Evolutionary conservation across 352 stramenopile genomes (phyloP).

Genomic region (Globisporangium lucens): DNA sequence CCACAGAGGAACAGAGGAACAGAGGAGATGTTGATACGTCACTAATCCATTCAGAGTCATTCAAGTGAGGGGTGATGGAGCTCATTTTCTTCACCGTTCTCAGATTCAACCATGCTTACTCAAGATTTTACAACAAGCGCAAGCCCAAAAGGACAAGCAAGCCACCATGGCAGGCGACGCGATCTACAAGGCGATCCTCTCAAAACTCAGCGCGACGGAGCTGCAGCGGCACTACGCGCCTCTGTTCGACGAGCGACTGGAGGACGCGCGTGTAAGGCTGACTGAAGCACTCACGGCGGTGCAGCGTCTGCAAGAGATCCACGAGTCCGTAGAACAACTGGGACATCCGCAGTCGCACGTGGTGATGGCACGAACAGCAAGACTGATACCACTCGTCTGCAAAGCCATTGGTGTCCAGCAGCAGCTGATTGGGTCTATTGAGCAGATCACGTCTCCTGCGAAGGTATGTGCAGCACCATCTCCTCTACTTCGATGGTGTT

Average conservation of each 20-base stretch:
- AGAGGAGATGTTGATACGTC: too few species aligned
- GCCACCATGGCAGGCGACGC: too few species aligned
- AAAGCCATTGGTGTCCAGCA: neutral
- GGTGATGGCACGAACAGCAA: neutral
- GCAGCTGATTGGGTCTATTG: neutral
- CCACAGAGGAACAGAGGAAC: too few species aligned
- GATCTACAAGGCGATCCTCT: neutral
- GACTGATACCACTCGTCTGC: neutral
- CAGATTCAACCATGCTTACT: too few species aligned
- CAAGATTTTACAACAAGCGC: too few species aligned
- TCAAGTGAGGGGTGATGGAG: too few species aligned
- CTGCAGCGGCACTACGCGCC: neutral
- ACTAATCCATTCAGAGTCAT: too few species aligned
- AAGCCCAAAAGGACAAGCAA: too few species aligned
- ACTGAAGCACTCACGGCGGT: neutral
- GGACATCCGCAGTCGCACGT: neutral
- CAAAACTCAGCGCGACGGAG: neutral
- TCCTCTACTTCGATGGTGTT: too few species aligned
- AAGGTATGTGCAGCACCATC: too few species aligned
- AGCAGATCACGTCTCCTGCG: neutral
- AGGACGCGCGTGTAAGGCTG: neutral
- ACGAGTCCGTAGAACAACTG: neutral
- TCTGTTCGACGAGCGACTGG: neutral
- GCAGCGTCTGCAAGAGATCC: neutral
- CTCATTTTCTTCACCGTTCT: too few species aligned